Percentiles rank a stretch among this genome's conserved stretches.
These are phyloP conservation scores for Phytophthora cactorum DNA, from an alignment of 352 stramenopile species.

Conservation along the genomic window DNA sequence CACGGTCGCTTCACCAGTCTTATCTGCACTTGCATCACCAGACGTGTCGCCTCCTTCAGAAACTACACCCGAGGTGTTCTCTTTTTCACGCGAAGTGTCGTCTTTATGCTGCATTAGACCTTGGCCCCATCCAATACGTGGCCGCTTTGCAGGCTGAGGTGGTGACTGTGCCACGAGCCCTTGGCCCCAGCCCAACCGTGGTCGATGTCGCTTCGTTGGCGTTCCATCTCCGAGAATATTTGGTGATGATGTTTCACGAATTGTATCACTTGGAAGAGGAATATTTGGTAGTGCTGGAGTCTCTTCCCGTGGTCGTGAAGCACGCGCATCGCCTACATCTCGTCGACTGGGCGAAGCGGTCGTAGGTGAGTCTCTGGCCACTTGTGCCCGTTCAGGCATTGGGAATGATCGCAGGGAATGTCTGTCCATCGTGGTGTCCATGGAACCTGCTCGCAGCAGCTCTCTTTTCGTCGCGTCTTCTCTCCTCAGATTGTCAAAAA, in stretches of 20 bases:
- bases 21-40: slow-evolving; percentile 9
- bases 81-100: slow-evolving; percentile 13
- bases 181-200: slow-evolving; percentile 84
- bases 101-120: slow-evolving; percentile 63
- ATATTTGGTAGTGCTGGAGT: slow-evolving; percentile 72
- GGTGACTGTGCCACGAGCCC: slow-evolving; percentile 73
- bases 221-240: slow-evolving; percentile 31
- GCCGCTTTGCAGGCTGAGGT: slow-evolving; percentile 69
- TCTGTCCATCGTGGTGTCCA: slow-evolving; percentile 32
- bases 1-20: slow-evolving; percentile 10
- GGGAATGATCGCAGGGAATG: slow-evolving; percentile 13
- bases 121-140: slow-evolving; percentile 84
- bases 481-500: slow-evolving; percentile 30
- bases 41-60: slow-evolving; percentile 11
- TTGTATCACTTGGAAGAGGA: slow-evolving; percentile 43
- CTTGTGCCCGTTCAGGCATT: slow-evolving; percentile 18
- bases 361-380: slow-evolving; percentile 22
- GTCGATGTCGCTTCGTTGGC: slow-evolving; percentile 65
- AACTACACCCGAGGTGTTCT: slow-evolving; percentile 2
- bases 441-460: slow-evolving; percentile 29
- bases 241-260: slow-evolving; percentile 20
- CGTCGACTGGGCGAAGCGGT: slow-evolving; percentile 26
- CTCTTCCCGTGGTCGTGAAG: slow-evolving; percentile 46
- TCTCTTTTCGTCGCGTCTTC: slow-evolving; percentile 32
- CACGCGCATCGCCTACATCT: slow-evolving; percentile 8